Conservation (phyloP, 2,329 filamentous ascomycete genomes). For the Microsporum ferrugineum region DNA sequence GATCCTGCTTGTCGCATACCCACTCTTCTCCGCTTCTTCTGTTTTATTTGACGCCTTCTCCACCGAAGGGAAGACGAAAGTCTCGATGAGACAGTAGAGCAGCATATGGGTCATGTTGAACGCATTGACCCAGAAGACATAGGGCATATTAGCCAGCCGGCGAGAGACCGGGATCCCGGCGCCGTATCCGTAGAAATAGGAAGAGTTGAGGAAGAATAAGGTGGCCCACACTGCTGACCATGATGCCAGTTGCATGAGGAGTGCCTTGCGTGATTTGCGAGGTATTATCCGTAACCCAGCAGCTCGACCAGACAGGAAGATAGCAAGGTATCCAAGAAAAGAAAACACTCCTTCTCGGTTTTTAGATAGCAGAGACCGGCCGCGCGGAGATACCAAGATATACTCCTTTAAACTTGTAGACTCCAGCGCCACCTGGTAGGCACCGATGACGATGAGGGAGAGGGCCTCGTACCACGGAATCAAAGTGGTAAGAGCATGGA, state of each 20-base stretch:
- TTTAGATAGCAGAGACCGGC: constrained; percentile 64
- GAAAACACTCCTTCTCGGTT: constrained; percentile 95
- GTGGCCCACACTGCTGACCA: constrained; percentile 58
- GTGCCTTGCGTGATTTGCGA: constrained; percentile 41
- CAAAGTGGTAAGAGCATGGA: constrained; percentile 58
- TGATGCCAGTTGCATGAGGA: constrained; percentile 52
- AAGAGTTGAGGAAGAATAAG: constrained; percentile 59
- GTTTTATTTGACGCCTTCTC: constrained; percentile 46
- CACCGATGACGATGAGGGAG: constrained; percentile 53
- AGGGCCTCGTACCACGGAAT: constrained; percentile 68
- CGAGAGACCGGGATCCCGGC: constrained; percentile 61
- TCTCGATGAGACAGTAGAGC: constrained; percentile 67
- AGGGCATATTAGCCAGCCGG: constrained; percentile 82
- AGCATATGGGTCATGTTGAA: constrained; percentile 81
- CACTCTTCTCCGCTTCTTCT: constrained; percentile 53
- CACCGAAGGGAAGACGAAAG: constrained; percentile 61
- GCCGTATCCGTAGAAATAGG: constrained; percentile 57
- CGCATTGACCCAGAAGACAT: constrained; percentile 82
- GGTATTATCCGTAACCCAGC: constrained; percentile 71
- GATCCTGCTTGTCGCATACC: constrained; percentile 66
- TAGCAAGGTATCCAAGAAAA: constrained; percentile 84
- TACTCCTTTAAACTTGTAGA: constrained; percentile 68
- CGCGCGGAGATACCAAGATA: constrained; percentile 68
- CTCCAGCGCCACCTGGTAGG: constrained; percentile 67
- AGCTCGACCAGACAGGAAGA: constrained; percentile 82